Percentiles rank a stretch among this genome's conserved stretches.
phyloP scores from a whole-genome alignment of 2,329 filamentous ascomycete species.

The Parastagonospora nodorum region DNA sequence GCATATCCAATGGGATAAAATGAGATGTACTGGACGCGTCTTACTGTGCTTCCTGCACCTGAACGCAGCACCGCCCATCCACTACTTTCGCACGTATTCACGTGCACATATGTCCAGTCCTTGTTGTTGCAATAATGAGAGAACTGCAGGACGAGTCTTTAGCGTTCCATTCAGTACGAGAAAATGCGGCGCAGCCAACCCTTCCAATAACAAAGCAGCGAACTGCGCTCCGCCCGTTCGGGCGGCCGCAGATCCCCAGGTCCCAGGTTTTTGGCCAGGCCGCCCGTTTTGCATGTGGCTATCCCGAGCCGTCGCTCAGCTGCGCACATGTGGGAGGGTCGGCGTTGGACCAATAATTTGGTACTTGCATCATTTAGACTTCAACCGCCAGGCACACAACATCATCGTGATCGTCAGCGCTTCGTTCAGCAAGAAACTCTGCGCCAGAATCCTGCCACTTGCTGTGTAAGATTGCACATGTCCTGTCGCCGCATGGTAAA shows the following conservation, averaged over 20 bases:
- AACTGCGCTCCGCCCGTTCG: background rate
- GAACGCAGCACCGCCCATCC: too few species aligned
- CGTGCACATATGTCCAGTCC: too few species aligned
- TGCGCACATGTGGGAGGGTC: background rate
- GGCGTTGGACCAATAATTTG: background rate
- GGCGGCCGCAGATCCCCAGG: constrained; percentile 8
- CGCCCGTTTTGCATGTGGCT: background rate
- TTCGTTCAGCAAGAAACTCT: constrained; percentile 9
- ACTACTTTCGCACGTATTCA: too few species aligned
- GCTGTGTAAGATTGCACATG: too few species aligned
- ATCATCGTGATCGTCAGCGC: constrained; percentile 1
- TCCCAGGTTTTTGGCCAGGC: constrained; percentile 16
- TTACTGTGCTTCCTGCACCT: too few species aligned
- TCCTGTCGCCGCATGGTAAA: too few species aligned
- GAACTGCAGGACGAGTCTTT: too few species aligned
- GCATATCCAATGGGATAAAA: too few species aligned
- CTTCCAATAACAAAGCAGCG: background rate
- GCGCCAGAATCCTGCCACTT: background rate
- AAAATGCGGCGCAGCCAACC: background rate
- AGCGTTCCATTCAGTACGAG: too few species aligned
- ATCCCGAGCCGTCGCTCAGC: background rate
- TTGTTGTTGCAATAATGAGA: too few species aligned
- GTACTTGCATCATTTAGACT: background rate
- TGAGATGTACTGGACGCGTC: too few species aligned
- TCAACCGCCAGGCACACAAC: background rate